Percentiles rank a stretch among this genome's conserved stretches.
Evolutionary conservation across 2,329 filamentous ascomycete species (phyloP).

Genomic region (Ceratocystis ficicola): DNA sequence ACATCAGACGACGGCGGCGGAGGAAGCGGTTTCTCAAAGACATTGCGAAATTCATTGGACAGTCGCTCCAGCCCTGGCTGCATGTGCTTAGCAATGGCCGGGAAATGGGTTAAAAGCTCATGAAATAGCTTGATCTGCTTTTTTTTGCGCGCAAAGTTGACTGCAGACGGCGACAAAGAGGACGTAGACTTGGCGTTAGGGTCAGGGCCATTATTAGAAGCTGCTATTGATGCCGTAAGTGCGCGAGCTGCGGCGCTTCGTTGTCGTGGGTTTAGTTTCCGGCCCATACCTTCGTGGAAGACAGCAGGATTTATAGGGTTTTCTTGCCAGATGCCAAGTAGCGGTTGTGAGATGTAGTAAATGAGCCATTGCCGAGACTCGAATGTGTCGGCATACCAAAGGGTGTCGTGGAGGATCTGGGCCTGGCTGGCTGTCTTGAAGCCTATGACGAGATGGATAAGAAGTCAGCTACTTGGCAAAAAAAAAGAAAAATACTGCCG

Average conservation of each 20-base stretch:
- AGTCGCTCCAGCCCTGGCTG: constrained; percentile 78
- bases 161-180: constrained; percentile 25
- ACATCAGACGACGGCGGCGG: constrained; percentile 31
- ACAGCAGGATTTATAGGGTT: constrained; percentile 57
- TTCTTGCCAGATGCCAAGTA: constrained; percentile 74
- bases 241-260: constrained; percentile 20
- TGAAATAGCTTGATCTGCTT: constrained; percentile 87
- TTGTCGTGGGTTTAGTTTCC: constrained; percentile 27
- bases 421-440: constrained; percentile 89
- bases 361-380: constrained; percentile 91
- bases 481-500: not conserved
- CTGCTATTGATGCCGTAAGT: constrained; percentile 15
- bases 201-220: constrained; percentile 28
- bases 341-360: constrained; percentile 84
- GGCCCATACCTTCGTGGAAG: constrained; percentile 37
- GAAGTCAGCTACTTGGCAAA: not conserved
- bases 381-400: constrained; percentile 81
- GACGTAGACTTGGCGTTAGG: not conserved
- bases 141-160: constrained; percentile 48
- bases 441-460: constrained; percentile 38
- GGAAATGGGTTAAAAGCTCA: constrained; percentile 81
- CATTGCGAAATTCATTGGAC: constrained; percentile 76
- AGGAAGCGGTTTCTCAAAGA: constrained; percentile 74
- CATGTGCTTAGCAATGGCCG: constrained; percentile 94
- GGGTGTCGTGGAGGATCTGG: constrained; percentile 66